Conservation (phyloP, 2,329 filamentous ascomycete genomes). For the Clarireedia hainanense region DNA sequence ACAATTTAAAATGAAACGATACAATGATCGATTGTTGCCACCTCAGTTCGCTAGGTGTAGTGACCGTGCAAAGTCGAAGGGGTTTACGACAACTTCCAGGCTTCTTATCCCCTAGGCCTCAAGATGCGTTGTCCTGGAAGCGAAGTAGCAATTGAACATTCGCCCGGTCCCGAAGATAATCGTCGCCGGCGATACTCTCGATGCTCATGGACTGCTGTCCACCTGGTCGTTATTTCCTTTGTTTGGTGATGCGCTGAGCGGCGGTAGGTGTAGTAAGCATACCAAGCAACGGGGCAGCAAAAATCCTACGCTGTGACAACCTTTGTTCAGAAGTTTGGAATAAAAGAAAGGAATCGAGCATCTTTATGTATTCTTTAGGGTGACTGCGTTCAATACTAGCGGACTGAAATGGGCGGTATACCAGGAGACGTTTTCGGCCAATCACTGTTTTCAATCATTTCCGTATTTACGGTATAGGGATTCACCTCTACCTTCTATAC, state of each 20-base stretch:
- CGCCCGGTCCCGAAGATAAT: too few relatives aligned
- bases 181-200: too few relatives aligned
- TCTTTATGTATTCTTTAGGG: slow-evolving; percentile 27
- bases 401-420: slow-evolving; percentile 18
- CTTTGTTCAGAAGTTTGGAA: slow-evolving; percentile 24
- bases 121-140: too few relatives aligned
- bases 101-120: too few relatives aligned
- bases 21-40: slow-evolving; percentile 20
- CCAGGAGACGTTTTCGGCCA: slow-evolving; percentile 25
- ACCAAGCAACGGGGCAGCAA: slow-evolving; percentile 3
- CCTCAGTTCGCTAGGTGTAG: slow-evolving; percentile 8
- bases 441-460: slow-evolving; percentile 23
- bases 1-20: slow-evolving; percentile 25
- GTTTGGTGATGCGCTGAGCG: slow-evolving; percentile 1
- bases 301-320: slow-evolving; percentile 13
- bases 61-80: slow-evolving; percentile 21
- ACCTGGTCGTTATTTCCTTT: slow-evolving; percentile 1
- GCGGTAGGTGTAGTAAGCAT: slow-evolving; percentile 14
- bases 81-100: slow-evolving; percentile 10
- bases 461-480: not conserved
- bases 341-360: slow-evolving; percentile 23
- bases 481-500: not conserved
- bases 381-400: slow-evolving; percentile 10
- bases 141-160: too few relatives aligned
- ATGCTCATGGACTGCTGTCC: too few relatives aligned